Evolutionary conservation across 2,329 filamentous ascomycete genomes (phyloP).

Genomic region (Clarireedia paspali): DNA sequence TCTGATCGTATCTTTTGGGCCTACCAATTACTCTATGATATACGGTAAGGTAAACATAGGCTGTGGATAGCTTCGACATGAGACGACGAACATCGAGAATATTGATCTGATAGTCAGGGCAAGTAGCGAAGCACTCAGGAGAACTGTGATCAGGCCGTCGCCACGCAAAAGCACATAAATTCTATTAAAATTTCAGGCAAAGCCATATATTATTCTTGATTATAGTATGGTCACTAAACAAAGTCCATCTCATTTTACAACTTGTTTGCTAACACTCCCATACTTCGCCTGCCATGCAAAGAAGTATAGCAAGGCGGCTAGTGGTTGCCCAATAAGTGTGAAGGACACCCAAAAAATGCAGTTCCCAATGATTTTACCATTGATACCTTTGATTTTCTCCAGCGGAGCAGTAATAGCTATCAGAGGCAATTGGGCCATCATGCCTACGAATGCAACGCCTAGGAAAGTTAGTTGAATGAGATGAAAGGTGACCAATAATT

Average conservation of each 20-base stretch:
- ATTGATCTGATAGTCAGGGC: too few relatives aligned
- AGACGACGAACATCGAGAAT: too few relatives aligned
- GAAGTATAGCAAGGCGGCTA: constrained; percentile 89
- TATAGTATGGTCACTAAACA: background rate
- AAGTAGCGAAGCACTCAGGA: too few relatives aligned
- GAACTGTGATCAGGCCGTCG: too few relatives aligned
- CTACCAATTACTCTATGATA: too few relatives aligned
- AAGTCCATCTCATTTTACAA: background rate
- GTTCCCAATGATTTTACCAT: constrained; percentile 78
- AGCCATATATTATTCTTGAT: background rate
- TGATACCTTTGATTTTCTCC: constrained; percentile 67
- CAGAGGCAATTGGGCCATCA: constrained; percentile 87
- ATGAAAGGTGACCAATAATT: background rate
- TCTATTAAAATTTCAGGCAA: background rate
- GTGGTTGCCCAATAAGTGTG: constrained; percentile 87
- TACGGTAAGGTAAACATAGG: too few relatives aligned
- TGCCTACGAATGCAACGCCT: constrained; percentile 89
- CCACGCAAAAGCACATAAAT: too few relatives aligned
- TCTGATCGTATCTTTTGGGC: too few relatives aligned
- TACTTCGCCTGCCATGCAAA: constrained; percentile 99
- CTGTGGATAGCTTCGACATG: too few relatives aligned
- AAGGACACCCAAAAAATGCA: constrained; percentile 96
- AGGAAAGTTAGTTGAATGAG: constrained; percentile 18
- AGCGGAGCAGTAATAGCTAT: constrained; percentile 74
- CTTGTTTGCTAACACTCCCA: constrained; percentile 58